Base-by-base conservation (phyloP, 441 rosid species). In the Gossypium laxum region DNA sequence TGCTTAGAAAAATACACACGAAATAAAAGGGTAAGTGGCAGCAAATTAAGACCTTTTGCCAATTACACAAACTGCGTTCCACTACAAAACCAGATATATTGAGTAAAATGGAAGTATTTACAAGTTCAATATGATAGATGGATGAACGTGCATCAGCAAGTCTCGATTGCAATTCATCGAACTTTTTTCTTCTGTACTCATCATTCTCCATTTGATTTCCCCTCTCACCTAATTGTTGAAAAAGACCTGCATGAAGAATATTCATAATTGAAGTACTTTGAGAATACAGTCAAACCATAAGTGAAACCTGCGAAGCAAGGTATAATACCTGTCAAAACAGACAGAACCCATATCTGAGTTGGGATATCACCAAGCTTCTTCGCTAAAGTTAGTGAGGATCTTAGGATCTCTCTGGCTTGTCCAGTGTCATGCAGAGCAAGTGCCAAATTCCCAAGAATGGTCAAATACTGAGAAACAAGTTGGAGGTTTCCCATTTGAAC, bases 161-260 rank as follows among this genome's bases (percentile, higher is more conserved):
- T 76, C 84, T 89, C 76, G 75, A 82, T 77, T 93, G 96, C 79
- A 89, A 84, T 67, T 89, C 98, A 72, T 86, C 94, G 51, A 75
- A 74, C 87, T 85, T 90, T 76, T 86, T 87, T 71, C 76, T 84
- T 62, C 80, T 76, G 78, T 84, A 86, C 51, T 91, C 98, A 79
- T 89, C 96, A 74, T 91, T 93, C 84, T 93, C 98, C 89, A 89
- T 83, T 86, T 87, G 85, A 72, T 88, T 89, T 75, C 96, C 98
- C 70, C 75, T 82, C 78, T 91, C 97, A 52, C 89, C 96, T 50
- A 89, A 71, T 67, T 83, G 92, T 77, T 80, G 84, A 68, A 87
- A 93, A 58, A 93, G 74, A 72, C 79, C 97, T 90, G 84, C 58
- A 66, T 52, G 26, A 71, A 73, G 55, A 67, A 76, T 69, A 18